A percentile compares a stretch with the other conserved stretches of the same genome.
Evolutionary conservation across 2,329 filamentous ascomycete species (phyloP).

Genomic region (Mycocentrospora acerina): DNA sequence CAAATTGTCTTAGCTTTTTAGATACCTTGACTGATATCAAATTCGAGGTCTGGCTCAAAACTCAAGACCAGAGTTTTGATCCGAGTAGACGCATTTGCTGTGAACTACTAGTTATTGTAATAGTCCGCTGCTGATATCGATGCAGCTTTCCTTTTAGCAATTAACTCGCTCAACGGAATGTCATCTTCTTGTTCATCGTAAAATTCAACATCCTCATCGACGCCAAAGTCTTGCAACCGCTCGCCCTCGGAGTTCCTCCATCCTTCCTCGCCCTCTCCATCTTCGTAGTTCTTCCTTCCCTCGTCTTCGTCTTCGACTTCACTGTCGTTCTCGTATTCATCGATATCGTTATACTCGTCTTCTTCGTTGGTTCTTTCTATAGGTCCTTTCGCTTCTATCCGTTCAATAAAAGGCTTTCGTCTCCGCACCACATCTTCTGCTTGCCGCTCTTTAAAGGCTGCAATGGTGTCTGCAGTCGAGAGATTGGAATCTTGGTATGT

Average conservation of each 20-base stretch:
- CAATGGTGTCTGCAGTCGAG: conserved; percentile 47
- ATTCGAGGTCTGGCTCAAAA: too few species aligned
- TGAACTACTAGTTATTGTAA: too few species aligned
- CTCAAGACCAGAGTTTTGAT: too few species aligned
- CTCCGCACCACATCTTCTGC: conserved; percentile 51
- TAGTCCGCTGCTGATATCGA: conserved; percentile 6
- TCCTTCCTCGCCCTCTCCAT: conserved; percentile 54
- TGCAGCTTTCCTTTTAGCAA: conserved; percentile 41
- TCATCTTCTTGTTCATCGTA: conserved; percentile 66
- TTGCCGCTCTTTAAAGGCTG: conserved; percentile 58
- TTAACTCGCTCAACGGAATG: conserved; percentile 68
- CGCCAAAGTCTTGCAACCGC: conserved; percentile 72
- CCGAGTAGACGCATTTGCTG: too few species aligned
- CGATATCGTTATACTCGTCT: conserved; percentile 9
- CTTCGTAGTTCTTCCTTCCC: conserved; percentile 13
- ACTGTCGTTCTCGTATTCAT: conserved; percentile 25
- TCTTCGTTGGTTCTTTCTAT: conserved; percentile 2
- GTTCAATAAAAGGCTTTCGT: conserved; percentile 46
- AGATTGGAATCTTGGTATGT: conserved; percentile 41
- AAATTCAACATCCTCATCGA: conserved; percentile 74
- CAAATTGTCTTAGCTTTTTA: too few species aligned
- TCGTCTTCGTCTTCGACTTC: conserved; percentile 21
- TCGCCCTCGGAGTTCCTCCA: conserved; percentile 80
- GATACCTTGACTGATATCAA: too few species aligned
- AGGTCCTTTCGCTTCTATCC: conserved; percentile 30